Conservation (phyloP, 495 filamentous ascomycete species). For the Achaetomiella virescens region DNA sequence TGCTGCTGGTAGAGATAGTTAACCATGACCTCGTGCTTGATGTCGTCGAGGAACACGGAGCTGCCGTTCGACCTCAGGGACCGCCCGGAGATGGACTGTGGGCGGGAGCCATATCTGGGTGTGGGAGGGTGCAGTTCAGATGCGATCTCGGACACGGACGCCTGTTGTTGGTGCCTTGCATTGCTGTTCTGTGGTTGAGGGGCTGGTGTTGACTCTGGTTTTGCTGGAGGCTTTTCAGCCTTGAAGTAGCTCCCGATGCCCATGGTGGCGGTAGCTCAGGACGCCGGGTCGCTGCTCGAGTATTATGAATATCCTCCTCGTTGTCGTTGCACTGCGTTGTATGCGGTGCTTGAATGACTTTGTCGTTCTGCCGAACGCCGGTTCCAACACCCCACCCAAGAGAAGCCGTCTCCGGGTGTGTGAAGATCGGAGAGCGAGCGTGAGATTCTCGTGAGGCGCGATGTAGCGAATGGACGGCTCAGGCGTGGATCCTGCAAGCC, state of each 20-base stretch:
- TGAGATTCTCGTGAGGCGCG: neutral
- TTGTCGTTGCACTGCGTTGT: neutral
- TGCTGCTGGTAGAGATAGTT: slow-evolving; percentile 77
- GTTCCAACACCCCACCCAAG: neutral
- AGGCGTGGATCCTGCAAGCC: neutral
- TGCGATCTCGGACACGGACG: slow-evolving; percentile 25
- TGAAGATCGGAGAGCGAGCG: neutral
- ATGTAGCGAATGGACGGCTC: slow-evolving; percentile 13
- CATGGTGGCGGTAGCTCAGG: slow-evolving; percentile 38
- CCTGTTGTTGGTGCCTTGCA: slow-evolving; percentile 5
- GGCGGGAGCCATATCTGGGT: slow-evolving; percentile 40
- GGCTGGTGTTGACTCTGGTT: slow-evolving; percentile 8
- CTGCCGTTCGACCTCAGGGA: slow-evolving; percentile 42
- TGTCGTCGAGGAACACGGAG: slow-evolving; percentile 61
- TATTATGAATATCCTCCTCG: slow-evolving; percentile 4
- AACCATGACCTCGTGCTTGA: slow-evolving; percentile 79
- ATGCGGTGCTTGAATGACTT: neutral
- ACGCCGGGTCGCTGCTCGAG: neutral
- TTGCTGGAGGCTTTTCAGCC: slow-evolving; percentile 39
- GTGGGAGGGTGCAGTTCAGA: slow-evolving; percentile 45
- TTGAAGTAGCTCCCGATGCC: slow-evolving; percentile 58
- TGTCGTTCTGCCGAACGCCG: neutral
- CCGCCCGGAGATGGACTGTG: slow-evolving; percentile 44
- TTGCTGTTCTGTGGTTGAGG: slow-evolving; percentile 3
- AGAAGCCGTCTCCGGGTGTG: neutral